phyloP scores from a whole-genome alignment of 164 flowering plant genomes.

The Nelumbo lutea region DNA sequence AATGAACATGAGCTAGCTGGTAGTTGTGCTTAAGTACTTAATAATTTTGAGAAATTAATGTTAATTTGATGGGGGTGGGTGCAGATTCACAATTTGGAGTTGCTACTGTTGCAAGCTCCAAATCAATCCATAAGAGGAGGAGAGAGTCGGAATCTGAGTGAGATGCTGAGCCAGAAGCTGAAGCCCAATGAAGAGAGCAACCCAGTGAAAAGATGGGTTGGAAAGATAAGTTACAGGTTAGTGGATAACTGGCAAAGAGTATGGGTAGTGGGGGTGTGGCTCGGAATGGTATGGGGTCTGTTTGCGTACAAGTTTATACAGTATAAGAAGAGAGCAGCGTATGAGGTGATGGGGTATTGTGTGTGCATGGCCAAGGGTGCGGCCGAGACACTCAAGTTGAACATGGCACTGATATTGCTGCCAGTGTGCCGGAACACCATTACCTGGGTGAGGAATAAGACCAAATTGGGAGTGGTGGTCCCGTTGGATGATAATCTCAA shows the following conservation, averaged over 20 bases:
- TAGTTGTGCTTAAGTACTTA: too few relatives aligned
- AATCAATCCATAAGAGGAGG: conserved; percentile 21
- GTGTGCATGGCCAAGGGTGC: conserved; percentile 60
- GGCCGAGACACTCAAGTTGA: conserved; percentile 59
- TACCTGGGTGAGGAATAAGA: conserved; percentile 63
- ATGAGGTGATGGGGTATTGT: conserved; percentile 49
- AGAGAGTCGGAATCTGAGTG: conserved; percentile 26
- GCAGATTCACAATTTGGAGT: conserved; percentile 32
- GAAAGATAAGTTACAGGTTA: conserved; percentile 34
- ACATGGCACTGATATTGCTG: conserved; percentile 64
- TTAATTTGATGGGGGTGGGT: background rate
- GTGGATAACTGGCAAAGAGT: conserved; percentile 49
- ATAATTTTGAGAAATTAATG: too few relatives aligned
- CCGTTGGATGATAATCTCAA: conserved; percentile 61
- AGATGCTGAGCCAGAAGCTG: conserved; percentile 35
- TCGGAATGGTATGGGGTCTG: conserved; percentile 32
- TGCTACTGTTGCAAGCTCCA: conserved; percentile 31
- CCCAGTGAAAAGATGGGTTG: conserved; percentile 34
- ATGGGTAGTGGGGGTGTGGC: conserved; percentile 50
- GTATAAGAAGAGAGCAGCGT: conserved; percentile 36
- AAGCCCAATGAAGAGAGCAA: conserved; percentile 30
- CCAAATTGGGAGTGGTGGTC: conserved; percentile 43
- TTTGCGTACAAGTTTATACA: conserved; percentile 52
- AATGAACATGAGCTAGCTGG: too few relatives aligned
- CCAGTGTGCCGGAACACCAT: conserved; percentile 74